Conservation (phyloP, 257 asterid genomes). For the Fraxinus quadrangulata region DNA sequence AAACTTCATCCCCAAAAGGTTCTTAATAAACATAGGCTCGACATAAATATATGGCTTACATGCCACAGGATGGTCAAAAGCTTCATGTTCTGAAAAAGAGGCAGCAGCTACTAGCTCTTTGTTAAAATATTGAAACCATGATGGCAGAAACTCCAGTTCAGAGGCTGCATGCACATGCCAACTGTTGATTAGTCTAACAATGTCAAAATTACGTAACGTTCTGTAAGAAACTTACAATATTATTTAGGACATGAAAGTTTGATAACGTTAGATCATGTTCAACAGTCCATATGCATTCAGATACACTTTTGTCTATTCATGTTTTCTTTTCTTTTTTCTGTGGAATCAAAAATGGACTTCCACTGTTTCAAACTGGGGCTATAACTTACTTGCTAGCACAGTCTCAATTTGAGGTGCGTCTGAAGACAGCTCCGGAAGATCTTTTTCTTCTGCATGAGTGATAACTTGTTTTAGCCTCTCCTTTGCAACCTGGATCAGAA, state of each 20-base stretch:
- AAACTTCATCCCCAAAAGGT: slow-evolving; percentile 22
- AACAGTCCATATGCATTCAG: slow-evolving; percentile 11
- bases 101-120: slow-evolving; percentile 74
- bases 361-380: slow-evolving; percentile 24
- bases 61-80: slow-evolving; percentile 99
- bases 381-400: slow-evolving; percentile 58
- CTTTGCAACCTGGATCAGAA: slow-evolving; percentile 66
- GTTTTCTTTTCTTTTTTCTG: background rate
- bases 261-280: slow-evolving; percentile 4
- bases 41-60: slow-evolving; percentile 47
- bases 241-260: slow-evolving; percentile 6
- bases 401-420: slow-evolving; percentile 58
- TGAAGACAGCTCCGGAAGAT: slow-evolving; percentile 55
- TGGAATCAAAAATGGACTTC: slow-evolving; percentile 17
- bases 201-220: slow-evolving; percentile 3
- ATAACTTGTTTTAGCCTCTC: slow-evolving; percentile 79
- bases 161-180: slow-evolving; percentile 59
- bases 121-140: slow-evolving; percentile 90
- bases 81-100: slow-evolving; percentile 94
- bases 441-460: slow-evolving; percentile 70
- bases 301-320: background rate
- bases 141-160: slow-evolving; percentile 63
- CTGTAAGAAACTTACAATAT: slow-evolving; percentile 22
- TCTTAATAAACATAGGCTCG: background rate
- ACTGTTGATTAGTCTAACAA: slow-evolving; percentile 29